Percentiles rank a stretch among this genome's conserved stretches.
phyloP scores from a whole-genome alignment of 1,139 yeast genomes.

The Debaryomyces sp. region DNA sequence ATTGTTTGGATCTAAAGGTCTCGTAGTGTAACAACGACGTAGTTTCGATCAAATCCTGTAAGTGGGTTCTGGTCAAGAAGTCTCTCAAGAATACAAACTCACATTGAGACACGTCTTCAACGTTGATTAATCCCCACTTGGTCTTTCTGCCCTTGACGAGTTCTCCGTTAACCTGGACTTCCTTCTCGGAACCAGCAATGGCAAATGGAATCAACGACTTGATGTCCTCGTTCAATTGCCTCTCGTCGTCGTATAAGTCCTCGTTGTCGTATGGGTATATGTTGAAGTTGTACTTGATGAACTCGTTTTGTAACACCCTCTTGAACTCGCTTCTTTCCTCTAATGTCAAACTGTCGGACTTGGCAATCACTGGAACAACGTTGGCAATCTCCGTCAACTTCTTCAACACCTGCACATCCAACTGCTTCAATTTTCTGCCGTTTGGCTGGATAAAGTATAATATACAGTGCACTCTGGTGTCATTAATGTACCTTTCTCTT shows the following conservation, averaged over 20 bases:
- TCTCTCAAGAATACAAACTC: constrained; percentile 93
- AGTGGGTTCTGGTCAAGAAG: constrained; percentile 91
- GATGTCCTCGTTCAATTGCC: constrained; percentile 75
- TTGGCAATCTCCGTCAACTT: constrained; percentile 89
- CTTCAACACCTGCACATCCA: constrained; percentile 82
- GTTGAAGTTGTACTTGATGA: constrained; percentile 69
- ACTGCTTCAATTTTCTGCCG: constrained; percentile 73
- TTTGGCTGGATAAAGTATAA: constrained; percentile 91
- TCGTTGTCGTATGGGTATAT: constrained; percentile 87
- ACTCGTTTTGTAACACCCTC: constrained; percentile 74
- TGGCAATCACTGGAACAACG: constrained; percentile 94
- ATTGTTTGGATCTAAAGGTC: constrained; percentile 89
- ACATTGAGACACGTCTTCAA: constrained; percentile 93
- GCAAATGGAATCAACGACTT: constrained; percentile 91
- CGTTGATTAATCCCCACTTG: constrained; percentile 89
- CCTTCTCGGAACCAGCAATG: constrained; percentile 87
- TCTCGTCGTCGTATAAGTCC: constrained; percentile 75
- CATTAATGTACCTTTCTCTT: constrained; percentile 80
- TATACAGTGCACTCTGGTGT: constrained; percentile 94
- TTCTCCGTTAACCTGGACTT: constrained; percentile 74
- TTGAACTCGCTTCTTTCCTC: constrained; percentile 83
- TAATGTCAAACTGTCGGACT: constrained; percentile 84
- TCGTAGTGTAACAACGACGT: constrained; percentile 90
- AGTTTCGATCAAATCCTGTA: constrained; percentile 94
- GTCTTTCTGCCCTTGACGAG: constrained; percentile 87